These are phyloP conservation scores for Centaurea solstitialis DNA, from an alignment of 129 eudicot species.

Conservation along the genomic window DNA sequence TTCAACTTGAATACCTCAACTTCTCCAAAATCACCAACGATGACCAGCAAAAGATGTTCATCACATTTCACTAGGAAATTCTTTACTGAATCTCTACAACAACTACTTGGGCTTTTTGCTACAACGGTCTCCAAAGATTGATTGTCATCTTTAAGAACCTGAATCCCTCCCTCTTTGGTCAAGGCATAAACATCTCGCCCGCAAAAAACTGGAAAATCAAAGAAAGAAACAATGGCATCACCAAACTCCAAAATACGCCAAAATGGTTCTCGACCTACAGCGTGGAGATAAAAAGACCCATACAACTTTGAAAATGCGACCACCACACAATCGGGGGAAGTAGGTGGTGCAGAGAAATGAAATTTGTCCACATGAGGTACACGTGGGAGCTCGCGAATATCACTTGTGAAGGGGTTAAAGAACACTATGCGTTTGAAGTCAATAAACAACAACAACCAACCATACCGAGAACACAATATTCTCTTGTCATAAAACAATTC, in stretches of 20 bases:
- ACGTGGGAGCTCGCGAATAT: conserved; percentile 3
- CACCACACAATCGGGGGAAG: conserved; percentile 25
- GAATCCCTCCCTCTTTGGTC: neutral
- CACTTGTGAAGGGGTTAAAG: conserved; percentile 29
- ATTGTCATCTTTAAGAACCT: neutral
- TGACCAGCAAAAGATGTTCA: conserved; percentile 10
- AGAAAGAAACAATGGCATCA: neutral
- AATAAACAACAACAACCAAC: neutral
- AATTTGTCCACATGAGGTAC: neutral
- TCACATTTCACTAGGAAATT: conserved; percentile 16
- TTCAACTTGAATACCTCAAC: conserved; percentile 25
- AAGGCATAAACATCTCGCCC: conserved; percentile 9
- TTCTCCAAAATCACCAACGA: conserved; percentile 3
- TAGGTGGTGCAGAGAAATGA: neutral
- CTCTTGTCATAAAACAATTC: neutral
- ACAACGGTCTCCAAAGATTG: neutral
- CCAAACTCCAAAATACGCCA: neutral
- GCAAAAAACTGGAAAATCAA: neutral
- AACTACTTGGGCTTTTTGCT: neutral
- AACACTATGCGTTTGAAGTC: neutral
- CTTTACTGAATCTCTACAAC: neutral
- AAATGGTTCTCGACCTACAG: neutral
- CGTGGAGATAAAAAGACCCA: neutral
- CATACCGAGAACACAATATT: conserved; percentile 16
- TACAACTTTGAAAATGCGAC: neutral